A percentile compares a stretch with the other conserved stretches of the same genome.
These are phyloP conservation scores for Talaromyces trachyspermus DNA, from an alignment of 495 filamentous ascomycete genomes.

Conservation along the genomic window DNA sequence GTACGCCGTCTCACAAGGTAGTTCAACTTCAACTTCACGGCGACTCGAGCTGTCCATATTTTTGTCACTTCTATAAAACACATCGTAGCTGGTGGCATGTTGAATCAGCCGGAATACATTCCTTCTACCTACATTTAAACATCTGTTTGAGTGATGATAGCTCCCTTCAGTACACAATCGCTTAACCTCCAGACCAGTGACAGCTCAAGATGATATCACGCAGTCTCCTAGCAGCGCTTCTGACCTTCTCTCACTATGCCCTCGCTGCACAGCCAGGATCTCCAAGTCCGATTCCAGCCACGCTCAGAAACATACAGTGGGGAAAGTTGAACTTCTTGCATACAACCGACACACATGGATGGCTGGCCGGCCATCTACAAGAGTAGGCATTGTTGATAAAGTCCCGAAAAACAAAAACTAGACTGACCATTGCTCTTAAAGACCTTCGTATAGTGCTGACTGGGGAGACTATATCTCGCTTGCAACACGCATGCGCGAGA, in stretches of 20 bases:
- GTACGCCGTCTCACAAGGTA: too few species aligned
- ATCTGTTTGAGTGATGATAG: too few species aligned
- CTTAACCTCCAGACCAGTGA: neutral
- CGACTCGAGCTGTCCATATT: too few species aligned
- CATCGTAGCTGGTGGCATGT: too few species aligned
- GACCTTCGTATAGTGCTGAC: slow-evolving; percentile 84
- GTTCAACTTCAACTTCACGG: too few species aligned
- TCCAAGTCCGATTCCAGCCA: slow-evolving; percentile 68
- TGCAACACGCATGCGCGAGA: slow-evolving; percentile 67
- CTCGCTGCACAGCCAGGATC: slow-evolving; percentile 71
- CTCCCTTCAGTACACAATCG: too few species aligned
- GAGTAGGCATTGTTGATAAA: slow-evolving; percentile 48
- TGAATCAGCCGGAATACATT: too few species aligned
- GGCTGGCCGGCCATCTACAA: slow-evolving; percentile 88
- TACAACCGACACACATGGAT: slow-evolving; percentile 92
- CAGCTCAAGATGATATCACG: slow-evolving; percentile 3
- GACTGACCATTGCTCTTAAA: slow-evolving; percentile 27
- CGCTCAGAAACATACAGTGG: slow-evolving; percentile 78
- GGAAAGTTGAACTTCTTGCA: slow-evolving; percentile 91
- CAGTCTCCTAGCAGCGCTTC: slow-evolving; percentile 7
- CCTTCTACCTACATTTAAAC: too few species aligned
- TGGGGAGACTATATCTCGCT: slow-evolving; percentile 99
- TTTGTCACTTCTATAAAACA: too few species aligned
- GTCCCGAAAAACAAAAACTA: slow-evolving; percentile 5
- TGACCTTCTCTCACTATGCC: slow-evolving; percentile 14